Evolutionary conservation across 345 rosid species (phyloP), one percentile per base, ranked within the genome.

Genomic region (Boechera divaricarpa): DNA sequence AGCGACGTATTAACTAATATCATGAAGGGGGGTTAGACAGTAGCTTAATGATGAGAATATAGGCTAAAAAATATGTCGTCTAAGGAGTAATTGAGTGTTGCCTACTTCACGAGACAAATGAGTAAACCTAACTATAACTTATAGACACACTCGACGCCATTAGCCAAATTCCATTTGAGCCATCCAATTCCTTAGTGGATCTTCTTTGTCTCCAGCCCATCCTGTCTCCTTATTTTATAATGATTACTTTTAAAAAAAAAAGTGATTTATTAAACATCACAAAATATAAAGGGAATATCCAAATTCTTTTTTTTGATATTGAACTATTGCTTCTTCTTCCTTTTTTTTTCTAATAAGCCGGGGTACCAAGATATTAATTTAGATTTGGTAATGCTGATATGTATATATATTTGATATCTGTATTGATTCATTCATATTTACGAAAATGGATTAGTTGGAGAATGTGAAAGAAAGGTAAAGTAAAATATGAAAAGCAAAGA

Each of bases 41-140:
- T 63, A 77, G 67, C 29, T 28, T 45, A 58, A 66, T 65, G 69
- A 66, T 72, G 56, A 47, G 59, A 70, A 38, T 63, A 69, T 32
- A 55, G 33, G 77, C 31, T 64, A 66, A 49, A 44, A 41, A 24
- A 6, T 7, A 49, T 65, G 55, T n/a, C 45, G 42, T 13, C 26
- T 54, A 70, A 62, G 16, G 13, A 63, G 80, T 38, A 31, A 72
- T 57, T 72, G 73, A 78, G 63, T 66, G 77, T 66, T 72, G 77
- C 77, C 77, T 78, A 72, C 62, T 78, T 78, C 32, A 6, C 51
- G 68, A 29, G 81, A 78, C 81, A 78, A 78, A 72, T 66, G 63
- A 78, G 81, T 78, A 72, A 78, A 72, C 81, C 81, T 78, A 78
- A 58, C 81, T 41, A 78, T 52, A 72, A 65, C 69, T 42, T 35